phyloP scores from a whole-genome alignment of 345 rosid species.

The Arabidopsis thaliana region TAIR10.1 NC_003070.9:6989501-6990000 shows the following conservation, averaged over 20 bases:
- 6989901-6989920: slow-evolving; percentile 36
- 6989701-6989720: slow-evolving; percentile 32
- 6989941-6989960: slow-evolving; percentile 46
- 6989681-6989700: slow-evolving; percentile 40
- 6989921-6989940: slow-evolving; percentile 43
- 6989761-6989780: slow-evolving; percentile 3
- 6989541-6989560: slow-evolving; percentile 10
- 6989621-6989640: slow-evolving; percentile 39
- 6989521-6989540: slow-evolving; percentile 40
- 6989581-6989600: slow-evolving; percentile 3
- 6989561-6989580: neutral
- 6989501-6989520: slow-evolving; percentile 44
- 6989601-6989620: slow-evolving; percentile 14
- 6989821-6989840: slow-evolving; percentile 38
- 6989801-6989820: neutral
- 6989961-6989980: slow-evolving; percentile 39
- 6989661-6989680: slow-evolving; percentile 39
- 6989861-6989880: slow-evolving; percentile 30
- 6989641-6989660: slow-evolving; percentile 40
- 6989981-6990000: slow-evolving; percentile 40
- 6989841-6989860: slow-evolving; percentile 39
- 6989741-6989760: slow-evolving; percentile 12
- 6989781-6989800: neutral
- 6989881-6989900: slow-evolving; percentile 20
- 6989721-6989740: slow-evolving; percentile 45